phyloP scores from a whole-genome alignment of 257 asterid genomes.

The Solanum megistacrolobum region DNA sequence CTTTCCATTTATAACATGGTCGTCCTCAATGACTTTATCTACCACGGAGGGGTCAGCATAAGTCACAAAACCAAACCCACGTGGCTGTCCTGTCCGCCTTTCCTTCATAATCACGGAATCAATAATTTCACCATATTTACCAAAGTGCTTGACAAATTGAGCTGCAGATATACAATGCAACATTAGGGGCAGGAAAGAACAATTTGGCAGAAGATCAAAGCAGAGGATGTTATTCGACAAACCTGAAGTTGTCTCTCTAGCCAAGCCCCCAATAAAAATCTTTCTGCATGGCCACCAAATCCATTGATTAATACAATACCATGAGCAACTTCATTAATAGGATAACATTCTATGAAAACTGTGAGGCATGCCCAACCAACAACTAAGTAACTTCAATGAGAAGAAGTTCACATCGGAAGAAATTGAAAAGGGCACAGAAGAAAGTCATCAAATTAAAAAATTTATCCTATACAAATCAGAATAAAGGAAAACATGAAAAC shows the following conservation, averaged over 20 bases:
- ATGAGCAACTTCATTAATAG: not conserved
- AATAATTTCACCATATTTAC: slow-evolving; percentile 51
- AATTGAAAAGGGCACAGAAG: not conserved
- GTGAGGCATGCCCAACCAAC: not conserved
- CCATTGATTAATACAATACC: not conserved
- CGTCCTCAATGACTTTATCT: slow-evolving; percentile 46
- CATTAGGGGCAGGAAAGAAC: not conserved
- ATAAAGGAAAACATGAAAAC: not conserved
- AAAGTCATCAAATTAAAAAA: not conserved
- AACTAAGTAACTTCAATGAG: not conserved
- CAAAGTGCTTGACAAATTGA: slow-evolving; percentile 47
- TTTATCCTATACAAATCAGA: not conserved
- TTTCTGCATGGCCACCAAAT: slow-evolving; percentile 26
- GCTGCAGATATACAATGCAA: not conserved
- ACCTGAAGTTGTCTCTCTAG: slow-evolving; percentile 54
- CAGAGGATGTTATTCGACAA: not conserved
- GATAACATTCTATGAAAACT: not conserved
- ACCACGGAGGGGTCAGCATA: slow-evolving; percentile 46
- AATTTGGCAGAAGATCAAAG: not conserved
- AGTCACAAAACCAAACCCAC: slow-evolving; percentile 54
- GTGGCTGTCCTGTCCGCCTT: slow-evolving; percentile 45
- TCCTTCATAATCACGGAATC: slow-evolving; percentile 63
- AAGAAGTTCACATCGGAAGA: not conserved
- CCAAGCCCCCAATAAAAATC: slow-evolving; percentile 54
- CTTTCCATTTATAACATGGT: slow-evolving; percentile 40